Conservation (phyloP, 2,329 filamentous ascomycete genomes). For the Alternaria brassicae region DNA sequence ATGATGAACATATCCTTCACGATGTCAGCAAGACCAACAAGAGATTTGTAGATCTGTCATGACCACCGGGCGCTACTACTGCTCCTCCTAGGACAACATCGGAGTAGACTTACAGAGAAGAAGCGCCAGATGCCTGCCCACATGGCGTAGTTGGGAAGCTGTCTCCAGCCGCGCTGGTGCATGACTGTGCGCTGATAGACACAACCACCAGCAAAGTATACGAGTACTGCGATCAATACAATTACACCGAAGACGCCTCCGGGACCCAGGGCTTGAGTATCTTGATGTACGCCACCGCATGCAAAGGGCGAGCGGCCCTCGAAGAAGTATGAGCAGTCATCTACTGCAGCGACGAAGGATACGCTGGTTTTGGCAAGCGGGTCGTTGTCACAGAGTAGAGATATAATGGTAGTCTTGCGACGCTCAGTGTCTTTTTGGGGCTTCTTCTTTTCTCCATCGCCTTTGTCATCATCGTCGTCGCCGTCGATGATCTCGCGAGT, state of each 20-base stretch:
- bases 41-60: not conserved
- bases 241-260: slow-evolving; percentile 89
- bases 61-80: slow-evolving; percentile 7
- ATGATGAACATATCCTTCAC: slow-evolving; percentile 68
- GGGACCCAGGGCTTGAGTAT: slow-evolving; percentile 67
- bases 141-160: slow-evolving; percentile 90
- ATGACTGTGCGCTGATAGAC: slow-evolving; percentile 95
- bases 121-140: slow-evolving; percentile 91
- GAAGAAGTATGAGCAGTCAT: slow-evolving; percentile 96
- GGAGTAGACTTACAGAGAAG: slow-evolving; percentile 68
- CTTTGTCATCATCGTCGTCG: slow-evolving; percentile 46
- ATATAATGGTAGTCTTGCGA: slow-evolving; percentile 85
- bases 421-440: slow-evolving; percentile 60
- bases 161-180: slow-evolving; percentile 92
- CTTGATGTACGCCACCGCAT: slow-evolving; percentile 73
- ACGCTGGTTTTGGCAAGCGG: slow-evolving; percentile 72
- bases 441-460: slow-evolving; percentile 45
- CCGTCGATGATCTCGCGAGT: slow-evolving; percentile 53
- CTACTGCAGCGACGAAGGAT: slow-evolving; percentile 86
- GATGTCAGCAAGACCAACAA: slow-evolving; percentile 20
- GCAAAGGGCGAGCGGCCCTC: slow-evolving; percentile 86
- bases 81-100: slow-evolving; percentile 6
- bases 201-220: slow-evolving; percentile 90
- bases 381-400: slow-evolving; percentile 90
- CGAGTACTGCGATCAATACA: slow-evolving; percentile 75